Base-by-base conservation (phyloP, 345 rosid genomes). In the Clarkia xantiana region DNA sequence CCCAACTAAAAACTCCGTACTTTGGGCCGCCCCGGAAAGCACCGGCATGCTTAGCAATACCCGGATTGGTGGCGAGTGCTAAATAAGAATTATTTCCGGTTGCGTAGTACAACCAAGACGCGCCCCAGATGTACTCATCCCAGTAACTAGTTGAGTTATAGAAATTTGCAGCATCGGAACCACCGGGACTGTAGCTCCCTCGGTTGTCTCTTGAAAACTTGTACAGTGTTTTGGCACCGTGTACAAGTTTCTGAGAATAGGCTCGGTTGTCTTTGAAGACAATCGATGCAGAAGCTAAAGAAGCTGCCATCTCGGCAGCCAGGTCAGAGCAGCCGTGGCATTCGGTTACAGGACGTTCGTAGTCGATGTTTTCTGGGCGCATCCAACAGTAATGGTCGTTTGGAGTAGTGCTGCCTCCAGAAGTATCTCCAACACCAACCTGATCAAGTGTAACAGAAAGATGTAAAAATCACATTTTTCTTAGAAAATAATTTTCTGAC, bases 281-380 rank as follows among this genome's bases (percentile, higher is more conserved):
- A 56, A 90, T 90, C 7, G 95, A 90, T 5, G 94, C 94, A 23
- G 97, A 54, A 59, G 97, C 97, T 42, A 90, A 53, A 50, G 97
- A 81, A 61, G 95, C 95, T 1, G 97, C 97, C 88, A 86, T 90
- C 68, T 90, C 97, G 0, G 82, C 88, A 53, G 97, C 97, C 8
- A 90, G 84, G 73, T 86, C 97, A 0, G 97, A 86, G 68, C 97
- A 86, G 18, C 64, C 59, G 45, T 64, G 67, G 55, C 97, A 86
- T 13, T 71, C 71, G 11, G 44, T 0, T 9, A 86, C 91, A 50
- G 94, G 88, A 10, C 95, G 74, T 0, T 9, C 20, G 38, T 90
- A 90, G 64, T 90, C 91, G 62, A 90, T 90, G 68, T 90, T 95
- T 78, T 90, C 97, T 14, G 97, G 97, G 14, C 95, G 68, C 88